Percentiles rank a stretch among this genome's conserved stretches.
Conservation (phyloP, 2,329 filamentous ascomycete species). For the Setomelanomma holmii region DNA sequence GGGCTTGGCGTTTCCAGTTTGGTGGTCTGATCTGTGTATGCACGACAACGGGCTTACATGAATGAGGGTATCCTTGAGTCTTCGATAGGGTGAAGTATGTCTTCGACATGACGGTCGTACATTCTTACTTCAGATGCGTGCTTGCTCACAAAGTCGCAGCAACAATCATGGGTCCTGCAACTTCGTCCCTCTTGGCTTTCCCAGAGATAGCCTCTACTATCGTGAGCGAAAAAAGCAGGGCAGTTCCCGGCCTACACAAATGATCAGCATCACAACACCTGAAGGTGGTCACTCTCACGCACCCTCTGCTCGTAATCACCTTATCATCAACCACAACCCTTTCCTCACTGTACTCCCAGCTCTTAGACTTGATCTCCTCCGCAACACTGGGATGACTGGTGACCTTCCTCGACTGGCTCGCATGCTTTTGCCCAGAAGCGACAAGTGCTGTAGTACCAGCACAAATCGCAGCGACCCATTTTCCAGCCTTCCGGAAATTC, state of each 20-base stretch:
- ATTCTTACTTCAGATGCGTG: not conserved
- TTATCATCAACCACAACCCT: slow-evolving; percentile 45
- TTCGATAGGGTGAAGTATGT: not conserved
- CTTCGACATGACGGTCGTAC: not conserved
- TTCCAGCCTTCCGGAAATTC: slow-evolving; percentile 37
- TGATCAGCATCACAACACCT: slow-evolving; percentile 4
- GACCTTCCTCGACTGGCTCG: slow-evolving; percentile 32
- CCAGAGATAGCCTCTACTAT: slow-evolving; percentile 49
- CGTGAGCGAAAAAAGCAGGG: slow-evolving; percentile 46
- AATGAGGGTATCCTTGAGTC: too few species aligned
- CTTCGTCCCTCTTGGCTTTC: slow-evolving; percentile 57
- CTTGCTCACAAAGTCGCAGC: slow-evolving; percentile 8
- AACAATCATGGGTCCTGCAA: slow-evolving; percentile 58
- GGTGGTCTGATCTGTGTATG: not conserved
- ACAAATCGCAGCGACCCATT: slow-evolving; percentile 47
- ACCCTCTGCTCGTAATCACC: slow-evolving; percentile 47
- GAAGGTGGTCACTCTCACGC: slow-evolving; percentile 7
- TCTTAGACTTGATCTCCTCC: slow-evolving; percentile 33
- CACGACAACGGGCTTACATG: too few species aligned
- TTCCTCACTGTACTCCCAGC: slow-evolving; percentile 47
- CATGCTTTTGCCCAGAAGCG: slow-evolving; percentile 26
- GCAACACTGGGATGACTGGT: slow-evolving; percentile 50
- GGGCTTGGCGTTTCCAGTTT: not conserved
- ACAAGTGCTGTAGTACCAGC: slow-evolving; percentile 50
- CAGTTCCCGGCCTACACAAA: slow-evolving; percentile 45